Percentiles rank a stretch among this genome's conserved stretches.
These are phyloP conservation scores for Thelephora ganbajun DNA, from an alignment of 768 basidiomycete genomes.

Conservation along the genomic window DNA sequence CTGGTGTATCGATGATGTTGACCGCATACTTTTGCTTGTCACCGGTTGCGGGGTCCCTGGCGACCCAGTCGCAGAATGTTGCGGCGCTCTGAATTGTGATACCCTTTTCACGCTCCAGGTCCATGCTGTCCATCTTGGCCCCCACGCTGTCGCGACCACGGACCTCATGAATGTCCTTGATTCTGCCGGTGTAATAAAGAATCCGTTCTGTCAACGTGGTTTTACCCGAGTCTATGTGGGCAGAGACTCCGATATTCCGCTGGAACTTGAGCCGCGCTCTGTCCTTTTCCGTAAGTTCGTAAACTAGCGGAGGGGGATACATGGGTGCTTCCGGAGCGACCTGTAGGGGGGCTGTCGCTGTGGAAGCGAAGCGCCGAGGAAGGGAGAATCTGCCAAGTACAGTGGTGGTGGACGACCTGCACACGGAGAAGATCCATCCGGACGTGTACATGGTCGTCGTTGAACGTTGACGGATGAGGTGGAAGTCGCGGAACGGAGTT, in stretches of 20 bases:
- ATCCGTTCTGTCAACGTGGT: conserved; percentile 95
- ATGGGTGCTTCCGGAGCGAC: conserved; percentile 5
- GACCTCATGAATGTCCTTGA: conserved; percentile 94
- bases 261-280: conserved; percentile 51
- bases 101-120: conserved; percentile 95
- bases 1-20: conserved; percentile 98
- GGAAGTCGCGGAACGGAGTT: too few relatives aligned
- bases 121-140: conserved; percentile 99
- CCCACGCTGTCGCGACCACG: conserved; percentile 91
- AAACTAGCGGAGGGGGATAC: conserved; percentile 5
- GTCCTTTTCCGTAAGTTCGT: conserved; percentile 50
- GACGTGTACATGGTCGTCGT: too few relatives aligned
- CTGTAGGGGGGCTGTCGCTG: conserved; percentile 9
- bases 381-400: too few relatives aligned
- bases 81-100: conserved; percentile 99
- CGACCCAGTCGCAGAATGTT: conserved; percentile 95
- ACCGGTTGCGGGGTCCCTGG: conserved; percentile 42
- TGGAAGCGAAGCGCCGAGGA: conserved; percentile 10
- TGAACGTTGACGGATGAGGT: too few relatives aligned
- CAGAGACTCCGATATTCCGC: conserved; percentile 92
- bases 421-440: too few relatives aligned
- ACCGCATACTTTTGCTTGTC: conserved; percentile 77
- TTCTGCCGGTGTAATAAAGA: conserved; percentile 90
- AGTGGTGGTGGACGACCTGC: too few relatives aligned
- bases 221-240: conserved; percentile 95